Evolutionary conservation across 768 basidiomycete species (phyloP).

Genomic region (Panaeolus papilionaceus): DNA sequence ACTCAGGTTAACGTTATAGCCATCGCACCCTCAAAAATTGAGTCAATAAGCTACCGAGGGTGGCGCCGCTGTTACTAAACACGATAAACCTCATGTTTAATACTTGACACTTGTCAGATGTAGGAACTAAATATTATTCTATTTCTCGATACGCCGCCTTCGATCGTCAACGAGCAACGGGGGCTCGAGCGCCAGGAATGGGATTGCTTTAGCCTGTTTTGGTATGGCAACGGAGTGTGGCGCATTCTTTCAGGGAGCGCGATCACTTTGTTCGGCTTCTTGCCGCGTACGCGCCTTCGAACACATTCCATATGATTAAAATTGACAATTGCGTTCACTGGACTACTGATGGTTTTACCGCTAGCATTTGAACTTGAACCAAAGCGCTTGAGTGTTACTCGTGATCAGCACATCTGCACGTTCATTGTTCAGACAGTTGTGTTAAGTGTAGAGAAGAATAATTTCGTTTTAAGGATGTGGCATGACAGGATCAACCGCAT

Average conservation of each 20-base stretch:
- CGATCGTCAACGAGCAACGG: background rate
- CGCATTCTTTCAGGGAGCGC: background rate
- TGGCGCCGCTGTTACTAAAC: background rate
- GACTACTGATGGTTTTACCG: background rate
- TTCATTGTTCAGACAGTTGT: no score
- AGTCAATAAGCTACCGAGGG: background rate
- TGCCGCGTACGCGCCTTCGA: background rate
- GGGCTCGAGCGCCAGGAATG: background rate
- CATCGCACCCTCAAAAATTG: background rate
- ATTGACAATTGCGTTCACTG: background rate
- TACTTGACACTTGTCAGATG: background rate
- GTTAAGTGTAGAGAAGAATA: background rate
- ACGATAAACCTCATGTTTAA: background rate
- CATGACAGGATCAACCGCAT: background rate
- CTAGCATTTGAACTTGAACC: background rate
- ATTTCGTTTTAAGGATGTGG: background rate
- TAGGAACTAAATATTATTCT: background rate
- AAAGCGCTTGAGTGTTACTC: no score
- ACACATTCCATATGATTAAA: background rate
- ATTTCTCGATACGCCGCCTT: background rate
- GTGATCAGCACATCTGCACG: no score
- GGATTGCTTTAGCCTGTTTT: slow-evolving; percentile 3
- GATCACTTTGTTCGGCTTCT: slow-evolving; percentile 6
- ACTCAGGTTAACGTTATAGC: slow-evolving; percentile 2
- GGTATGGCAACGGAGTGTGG: slow-evolving; percentile 1